Evolutionary conservation across 1,284 basidiomycete species (phyloP).

Genomic region (Psilocybe mexicana): DNA sequence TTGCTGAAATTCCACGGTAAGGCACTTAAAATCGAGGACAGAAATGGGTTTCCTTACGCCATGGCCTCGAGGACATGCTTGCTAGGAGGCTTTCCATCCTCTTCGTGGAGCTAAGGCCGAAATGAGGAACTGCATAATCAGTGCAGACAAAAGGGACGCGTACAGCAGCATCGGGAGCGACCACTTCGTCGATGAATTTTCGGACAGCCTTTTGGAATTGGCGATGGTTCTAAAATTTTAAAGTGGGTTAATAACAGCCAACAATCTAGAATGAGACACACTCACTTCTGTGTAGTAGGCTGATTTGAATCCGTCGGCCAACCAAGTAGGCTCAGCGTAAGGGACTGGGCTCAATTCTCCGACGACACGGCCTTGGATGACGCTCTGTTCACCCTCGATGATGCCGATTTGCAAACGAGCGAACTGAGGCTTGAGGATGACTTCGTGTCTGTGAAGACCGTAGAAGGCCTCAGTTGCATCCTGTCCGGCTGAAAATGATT

Average conservation of each 20-base stretch:
- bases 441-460: slow-evolving; percentile 78
- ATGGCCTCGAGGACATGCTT: slow-evolving; percentile 57
- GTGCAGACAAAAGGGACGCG: not conserved
- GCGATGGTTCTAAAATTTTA: slow-evolving; percentile 37
- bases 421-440: slow-evolving; percentile 77
- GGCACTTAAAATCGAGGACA: not conserved
- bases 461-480: slow-evolving; percentile 89
- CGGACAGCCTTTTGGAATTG: slow-evolving; percentile 46
- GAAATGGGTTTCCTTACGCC: slow-evolving; percentile 31
- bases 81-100: slow-evolving; percentile 64
- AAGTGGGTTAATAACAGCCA: not conserved
- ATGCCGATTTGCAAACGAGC: slow-evolving; percentile 68
- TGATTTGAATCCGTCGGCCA: slow-evolving; percentile 61
- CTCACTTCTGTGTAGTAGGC: slow-evolving; percentile 70
- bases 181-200: slow-evolving; percentile 53
- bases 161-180: slow-evolving; percentile 36
- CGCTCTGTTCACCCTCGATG: slow-evolving; percentile 64
- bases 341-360: slow-evolving; percentile 74
- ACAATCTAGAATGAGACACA: not conserved
- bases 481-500: slow-evolving; percentile 61
- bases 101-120: slow-evolving; percentile 50
- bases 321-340: slow-evolving; percentile 84
- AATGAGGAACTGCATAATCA: not conserved
- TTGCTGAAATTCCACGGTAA: slow-evolving; percentile 27
- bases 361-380: slow-evolving; percentile 51